Evolutionary conservation across 176 grass and related monocot genomes (phyloP).

Genomic region (Rhynchospora tenuis): DNA sequence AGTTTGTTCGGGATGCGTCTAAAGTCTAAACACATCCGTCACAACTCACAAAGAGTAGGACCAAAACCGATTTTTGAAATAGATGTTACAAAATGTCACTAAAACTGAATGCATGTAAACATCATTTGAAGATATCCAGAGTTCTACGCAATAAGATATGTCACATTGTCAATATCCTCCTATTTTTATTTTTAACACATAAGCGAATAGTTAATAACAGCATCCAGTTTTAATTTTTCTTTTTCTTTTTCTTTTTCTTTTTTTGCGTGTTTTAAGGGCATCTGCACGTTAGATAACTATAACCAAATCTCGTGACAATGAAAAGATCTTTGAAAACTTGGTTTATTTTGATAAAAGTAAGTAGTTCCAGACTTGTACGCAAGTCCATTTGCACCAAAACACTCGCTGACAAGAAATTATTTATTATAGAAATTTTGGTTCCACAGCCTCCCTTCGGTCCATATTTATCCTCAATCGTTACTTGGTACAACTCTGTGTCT

Average conservation of each 20-base stretch:
- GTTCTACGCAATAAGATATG: neutral
- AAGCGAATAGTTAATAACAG: neutral
- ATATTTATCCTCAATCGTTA: too few relatives aligned
- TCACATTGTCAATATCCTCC: neutral
- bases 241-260: neutral
- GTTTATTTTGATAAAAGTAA: neutral
- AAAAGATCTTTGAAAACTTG: neutral
- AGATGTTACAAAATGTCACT: neutral
- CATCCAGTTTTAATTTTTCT: too few relatives aligned
- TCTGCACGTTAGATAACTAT: constrained; percentile 8
- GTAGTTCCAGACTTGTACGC: neutral
- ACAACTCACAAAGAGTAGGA: too few relatives aligned
- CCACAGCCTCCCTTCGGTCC: too few relatives aligned
- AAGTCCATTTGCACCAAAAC: neutral
- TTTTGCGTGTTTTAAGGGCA: neutral
- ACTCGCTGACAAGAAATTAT: neutral
- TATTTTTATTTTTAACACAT: neutral
- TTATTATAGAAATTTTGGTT: too few relatives aligned
- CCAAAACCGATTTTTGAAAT: neutral
- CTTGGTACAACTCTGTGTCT: neutral
- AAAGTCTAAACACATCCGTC: too few relatives aligned
- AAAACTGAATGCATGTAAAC: neutral
- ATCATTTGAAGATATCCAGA: neutral
- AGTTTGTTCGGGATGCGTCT: too few relatives aligned
- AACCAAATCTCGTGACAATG: neutral